Base-by-base conservation (phyloP, 352 stramenopile genomes). In the Globisporangium camurandrum region DNA sequence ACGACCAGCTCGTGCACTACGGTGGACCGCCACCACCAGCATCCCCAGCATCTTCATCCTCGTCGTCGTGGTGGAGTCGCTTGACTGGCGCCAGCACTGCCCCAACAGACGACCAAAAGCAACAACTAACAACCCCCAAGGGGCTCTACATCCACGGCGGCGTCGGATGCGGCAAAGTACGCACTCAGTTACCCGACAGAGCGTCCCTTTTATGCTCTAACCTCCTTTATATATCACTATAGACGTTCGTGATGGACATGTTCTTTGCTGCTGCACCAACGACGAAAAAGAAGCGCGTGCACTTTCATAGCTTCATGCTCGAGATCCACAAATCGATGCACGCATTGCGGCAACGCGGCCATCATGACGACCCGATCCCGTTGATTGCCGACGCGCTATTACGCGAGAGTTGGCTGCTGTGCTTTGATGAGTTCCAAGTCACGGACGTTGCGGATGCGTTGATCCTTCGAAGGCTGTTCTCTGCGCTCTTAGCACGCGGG, bases 261-360 rank as follows among this genome's bases (percentile, higher is more conserved):
- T 98, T 99, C 57, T 98, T 90, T 59, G 66, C 95, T 49, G 56
- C 73, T 17, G 66, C 89, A n/a, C 79, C 79, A 0, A 62, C 89
- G 1, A 40, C 81, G 41, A 57, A 62, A 26, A 97, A 97, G 56
- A 69, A 81, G 52, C 79, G 95, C 24, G 86, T 98, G 41, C 96
- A 99, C 59, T 99, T 99, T 71, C 95, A 99, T 75, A 84, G 93
- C 49, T 99, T 99, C 62, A 97, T 99, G 82, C 75, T 97, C 27
- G 84, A 98, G 39, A 87, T 99, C 28, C 95, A 99, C 68, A 70
- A 86, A 61, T 72, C 86, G 38, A 97, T 99, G 65, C 95, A 99
- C 73, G 47, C 78, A 50, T 59, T 98, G 50, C 95, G 97, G 48
- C 77, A 96, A 57, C 49, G 90, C 57, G 77, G 93, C 10, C 71